Percentiles rank a stretch among this genome's conserved stretches.
phyloP scores from a whole-genome alignment of 2,329 filamentous ascomycete species.

The Lasiodiplodia gonubiensis region DNA sequence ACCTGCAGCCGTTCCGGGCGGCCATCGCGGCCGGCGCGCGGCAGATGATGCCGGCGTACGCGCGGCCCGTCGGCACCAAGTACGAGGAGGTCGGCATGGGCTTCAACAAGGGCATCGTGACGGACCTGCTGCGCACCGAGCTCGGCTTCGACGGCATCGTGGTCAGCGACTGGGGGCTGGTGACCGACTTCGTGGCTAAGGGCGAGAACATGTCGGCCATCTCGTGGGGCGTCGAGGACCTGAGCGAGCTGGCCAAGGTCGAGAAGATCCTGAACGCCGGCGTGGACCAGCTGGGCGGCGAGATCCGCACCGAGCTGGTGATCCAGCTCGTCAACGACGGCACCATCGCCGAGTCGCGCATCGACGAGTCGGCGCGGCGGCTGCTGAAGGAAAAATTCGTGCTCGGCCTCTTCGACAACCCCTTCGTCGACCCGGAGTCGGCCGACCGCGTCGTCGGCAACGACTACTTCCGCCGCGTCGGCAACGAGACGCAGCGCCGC shows the following conservation, averaged over 20 bases:
- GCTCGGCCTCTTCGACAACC: conserved; percentile 59
- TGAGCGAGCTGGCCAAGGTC: conserved; percentile 51
- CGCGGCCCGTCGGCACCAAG: conserved; percentile 54
- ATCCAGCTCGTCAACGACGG: conserved; percentile 53
- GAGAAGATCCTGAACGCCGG: conserved; percentile 57
- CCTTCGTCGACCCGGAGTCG: conserved; percentile 55
- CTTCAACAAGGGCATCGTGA: conserved; percentile 60
- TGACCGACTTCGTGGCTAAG: conserved; percentile 52
- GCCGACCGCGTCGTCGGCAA: conserved; percentile 53
- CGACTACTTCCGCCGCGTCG: conserved; percentile 49
- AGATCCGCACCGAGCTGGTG: conserved; percentile 56
- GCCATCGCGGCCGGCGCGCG: conserved; percentile 57
- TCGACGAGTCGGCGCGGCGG: conserved; percentile 55
- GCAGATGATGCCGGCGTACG: conserved; percentile 62
- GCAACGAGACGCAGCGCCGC: conserved; percentile 47
- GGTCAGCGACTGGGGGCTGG: conserved; percentile 59
- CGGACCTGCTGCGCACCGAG: conserved; percentile 54
- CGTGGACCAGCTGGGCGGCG: conserved; percentile 60
- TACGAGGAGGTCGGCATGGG: conserved; percentile 57
- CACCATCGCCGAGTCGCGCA: conserved; percentile 50
- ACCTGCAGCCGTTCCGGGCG: conserved; percentile 58
- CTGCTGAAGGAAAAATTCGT: conserved; percentile 58
- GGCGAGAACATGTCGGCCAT: conserved; percentile 56
- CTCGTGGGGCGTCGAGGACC: conserved; percentile 58
- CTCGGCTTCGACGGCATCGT: conserved; percentile 61